phyloP scores from a whole-genome alignment of 306 rosid species.

The Dalbergia oliveri region DNA sequence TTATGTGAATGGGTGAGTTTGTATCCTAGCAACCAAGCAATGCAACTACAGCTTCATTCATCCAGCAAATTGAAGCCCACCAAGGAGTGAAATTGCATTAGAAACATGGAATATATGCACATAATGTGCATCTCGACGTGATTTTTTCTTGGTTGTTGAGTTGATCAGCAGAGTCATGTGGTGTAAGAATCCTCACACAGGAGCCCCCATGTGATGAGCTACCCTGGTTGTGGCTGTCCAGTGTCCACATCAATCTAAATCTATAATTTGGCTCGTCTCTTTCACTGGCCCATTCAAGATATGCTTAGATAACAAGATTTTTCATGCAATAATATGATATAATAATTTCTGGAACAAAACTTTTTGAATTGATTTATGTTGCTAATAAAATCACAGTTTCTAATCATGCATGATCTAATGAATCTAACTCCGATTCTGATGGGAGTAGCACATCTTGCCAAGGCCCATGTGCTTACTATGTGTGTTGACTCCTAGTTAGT shows the following conservation, averaged over 20 bases:
- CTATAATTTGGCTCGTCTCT: conserved; percentile 27
- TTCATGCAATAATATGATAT: background rate
- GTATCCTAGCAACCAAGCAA: conserved; percentile 51
- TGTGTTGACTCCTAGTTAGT: conserved; percentile 32
- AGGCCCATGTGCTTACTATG: conserved; percentile 36
- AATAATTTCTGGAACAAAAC: background rate
- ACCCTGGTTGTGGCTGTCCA: conserved; percentile 55
- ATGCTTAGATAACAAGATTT: background rate
- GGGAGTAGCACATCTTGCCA: background rate
- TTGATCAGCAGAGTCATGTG: conserved; percentile 54
- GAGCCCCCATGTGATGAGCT: conserved; percentile 64
- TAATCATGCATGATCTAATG: conserved; percentile 27
- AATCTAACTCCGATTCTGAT: conserved; percentile 37
- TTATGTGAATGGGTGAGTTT: conserved; percentile 43
- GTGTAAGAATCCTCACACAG: conserved; percentile 27
- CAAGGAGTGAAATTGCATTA: conserved; percentile 17
- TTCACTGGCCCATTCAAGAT: conserved; percentile 2
- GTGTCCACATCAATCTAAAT: conserved; percentile 46
- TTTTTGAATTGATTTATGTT: conserved; percentile 9
- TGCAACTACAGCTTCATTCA: conserved; percentile 13
- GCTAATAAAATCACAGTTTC: conserved; percentile 31
- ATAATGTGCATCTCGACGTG: conserved; percentile 43
- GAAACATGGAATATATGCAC: conserved; percentile 41
- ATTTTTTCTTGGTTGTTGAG: conserved; percentile 44
- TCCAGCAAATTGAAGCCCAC: conserved; percentile 37